phyloP scores from a whole-genome alignment of 441 rosid genomes.

The Erodium trifolium region DNA sequence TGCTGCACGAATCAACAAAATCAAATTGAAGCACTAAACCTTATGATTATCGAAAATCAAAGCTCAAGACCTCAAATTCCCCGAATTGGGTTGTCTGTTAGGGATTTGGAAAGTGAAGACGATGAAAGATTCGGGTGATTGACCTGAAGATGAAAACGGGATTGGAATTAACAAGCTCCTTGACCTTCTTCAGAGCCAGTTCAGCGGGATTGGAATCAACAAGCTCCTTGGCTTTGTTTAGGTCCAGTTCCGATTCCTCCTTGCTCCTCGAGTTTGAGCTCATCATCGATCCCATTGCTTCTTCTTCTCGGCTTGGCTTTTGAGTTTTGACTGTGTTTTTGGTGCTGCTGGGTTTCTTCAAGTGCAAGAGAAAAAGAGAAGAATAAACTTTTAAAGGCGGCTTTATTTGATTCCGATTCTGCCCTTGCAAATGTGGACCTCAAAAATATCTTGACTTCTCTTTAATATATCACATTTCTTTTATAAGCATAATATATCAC shows the following conservation, averaged over 20 bases:
- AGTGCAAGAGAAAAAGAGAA: neutral
- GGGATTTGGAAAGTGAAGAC: no score
- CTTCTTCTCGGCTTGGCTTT: neutral
- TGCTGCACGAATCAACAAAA: constrained; percentile 29
- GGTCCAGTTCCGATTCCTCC: constrained; percentile 29
- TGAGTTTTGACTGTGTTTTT: neutral
- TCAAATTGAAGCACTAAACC: no score
- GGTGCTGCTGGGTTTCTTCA: neutral
- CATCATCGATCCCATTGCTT: constrained; percentile 35
- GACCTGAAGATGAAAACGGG: constrained; percentile 24
- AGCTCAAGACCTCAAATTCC: neutral
- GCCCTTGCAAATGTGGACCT: no score
- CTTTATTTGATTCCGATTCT: no score
- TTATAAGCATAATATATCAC: no score
- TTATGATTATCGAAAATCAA: neutral
- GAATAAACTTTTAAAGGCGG: no score
- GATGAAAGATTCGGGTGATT: constrained; percentile 15
- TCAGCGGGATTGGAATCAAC: no score
- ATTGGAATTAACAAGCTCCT: constrained; percentile 42
- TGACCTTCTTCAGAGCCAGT: constrained; percentile 41
- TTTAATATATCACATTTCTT: no score
- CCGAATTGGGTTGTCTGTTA: neutral
- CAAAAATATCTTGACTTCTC: no score
- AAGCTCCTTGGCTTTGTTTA: no score
- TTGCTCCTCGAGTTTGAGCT: constrained; percentile 34